phyloP scores from a whole-genome alignment of 495 filamentous ascomycete species.

The Hapsidospora chrysogenum region DNA sequence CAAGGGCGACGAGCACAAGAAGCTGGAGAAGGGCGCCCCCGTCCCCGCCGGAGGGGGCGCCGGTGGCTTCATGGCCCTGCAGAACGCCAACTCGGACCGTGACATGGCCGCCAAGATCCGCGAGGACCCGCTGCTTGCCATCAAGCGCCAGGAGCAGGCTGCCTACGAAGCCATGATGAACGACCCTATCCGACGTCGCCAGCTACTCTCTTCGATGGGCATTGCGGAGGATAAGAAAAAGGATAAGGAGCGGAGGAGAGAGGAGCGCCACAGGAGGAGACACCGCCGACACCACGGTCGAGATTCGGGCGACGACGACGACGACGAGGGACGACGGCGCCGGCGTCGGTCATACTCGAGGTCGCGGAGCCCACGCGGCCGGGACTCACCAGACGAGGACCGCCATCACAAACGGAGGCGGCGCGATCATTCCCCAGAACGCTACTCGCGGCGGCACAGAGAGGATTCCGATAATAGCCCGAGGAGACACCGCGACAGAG shows the following conservation, averaged over 20 bases:
- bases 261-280: background rate
- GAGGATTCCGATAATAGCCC: background rate
- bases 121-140: constrained; percentile 78
- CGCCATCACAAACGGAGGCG: constrained; percentile 1
- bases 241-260: constrained; percentile 5
- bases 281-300: background rate
- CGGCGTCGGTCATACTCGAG: constrained; percentile 3
- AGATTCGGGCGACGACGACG: background rate
- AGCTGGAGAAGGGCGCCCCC: constrained; percentile 69
- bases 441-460: background rate
- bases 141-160: constrained; percentile 83
- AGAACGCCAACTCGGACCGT: constrained; percentile 44
- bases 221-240: constrained; percentile 24
- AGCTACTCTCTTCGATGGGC: constrained; percentile 46
- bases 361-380: constrained; percentile 2
- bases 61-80: constrained; percentile 41
- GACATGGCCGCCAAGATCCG: constrained; percentile 74
- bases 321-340: constrained; percentile 1
- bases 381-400: background rate
- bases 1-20: constrained; percentile 66
- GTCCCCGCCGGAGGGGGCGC: too few relatives aligned
- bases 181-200: constrained; percentile 54
- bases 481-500: too few relatives aligned
- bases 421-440: constrained; percentile 4
- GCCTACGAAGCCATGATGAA: constrained; percentile 82